Conservation (phyloP, 768 basidiomycete species). For the Suillus spraguei region DNA sequence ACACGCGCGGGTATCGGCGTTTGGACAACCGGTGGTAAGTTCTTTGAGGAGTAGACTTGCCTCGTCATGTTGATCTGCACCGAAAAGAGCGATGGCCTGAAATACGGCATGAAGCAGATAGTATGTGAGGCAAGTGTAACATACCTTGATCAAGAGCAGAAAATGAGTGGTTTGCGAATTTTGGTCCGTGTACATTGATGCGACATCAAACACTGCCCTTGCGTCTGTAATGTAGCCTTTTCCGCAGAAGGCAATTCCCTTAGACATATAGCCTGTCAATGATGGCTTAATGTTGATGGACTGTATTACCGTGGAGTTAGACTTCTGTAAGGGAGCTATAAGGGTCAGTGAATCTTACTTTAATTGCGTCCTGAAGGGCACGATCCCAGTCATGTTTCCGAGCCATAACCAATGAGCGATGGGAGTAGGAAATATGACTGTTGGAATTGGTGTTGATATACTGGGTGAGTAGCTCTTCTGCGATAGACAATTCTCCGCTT, state of each 20-base stretch:
- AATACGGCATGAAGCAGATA: too few relatives aligned
- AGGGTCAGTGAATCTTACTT: neutral
- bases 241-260: neutral
- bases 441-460: neutral
- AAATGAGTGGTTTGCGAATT: too few relatives aligned
- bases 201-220: neutral
- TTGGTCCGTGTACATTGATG: neutral
- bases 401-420: neutral
- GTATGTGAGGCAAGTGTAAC: too few relatives aligned
- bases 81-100: neutral
- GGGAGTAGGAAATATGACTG: neutral
- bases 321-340: neutral
- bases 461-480: neutral
- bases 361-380: neutral
- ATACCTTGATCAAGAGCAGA: too few relatives aligned
- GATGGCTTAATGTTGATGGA: neutral
- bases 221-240: neutral
- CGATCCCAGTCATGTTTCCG: neutral
- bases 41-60: neutral
- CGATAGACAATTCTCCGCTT: neutral
- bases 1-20: neutral
- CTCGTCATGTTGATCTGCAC: neutral
- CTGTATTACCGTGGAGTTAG: neutral
- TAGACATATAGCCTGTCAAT: neutral
- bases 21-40: neutral